A percentile compares a stretch with the other conserved stretches of the same genome.
phyloP scores from a whole-genome alignment of 441 rosid species.

The Pelargonium myrrhifolium region DNA sequence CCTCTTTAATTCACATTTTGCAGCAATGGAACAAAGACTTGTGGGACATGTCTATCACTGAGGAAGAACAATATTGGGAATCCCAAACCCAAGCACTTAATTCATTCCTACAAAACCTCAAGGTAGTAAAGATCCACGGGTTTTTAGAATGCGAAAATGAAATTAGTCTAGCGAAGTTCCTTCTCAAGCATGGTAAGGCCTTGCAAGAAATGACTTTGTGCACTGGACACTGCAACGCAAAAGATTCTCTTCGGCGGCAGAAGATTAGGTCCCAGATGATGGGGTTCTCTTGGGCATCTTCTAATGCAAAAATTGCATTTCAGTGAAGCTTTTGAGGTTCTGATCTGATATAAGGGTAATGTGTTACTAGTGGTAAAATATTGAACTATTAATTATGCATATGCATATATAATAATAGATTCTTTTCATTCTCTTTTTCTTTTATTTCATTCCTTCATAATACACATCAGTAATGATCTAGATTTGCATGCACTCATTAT shows the following conservation, averaged over 20 bases:
- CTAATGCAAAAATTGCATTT: constrained; percentile 59
- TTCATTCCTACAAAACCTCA: constrained; percentile 49
- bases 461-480: neutral
- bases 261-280: constrained; percentile 59
- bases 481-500: too few relatives aligned
- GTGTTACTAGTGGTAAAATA: neutral
- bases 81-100: constrained; percentile 35
- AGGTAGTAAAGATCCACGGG: constrained; percentile 61
- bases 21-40: constrained; percentile 67
- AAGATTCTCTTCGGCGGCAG: constrained; percentile 47
- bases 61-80: constrained; percentile 70
- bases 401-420: neutral
- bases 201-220: constrained; percentile 60
- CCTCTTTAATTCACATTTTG: constrained; percentile 1
- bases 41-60: constrained; percentile 52
- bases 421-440: neutral
- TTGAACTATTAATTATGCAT: neutral
- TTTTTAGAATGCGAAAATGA: constrained; percentile 64
- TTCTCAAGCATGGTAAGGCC: constrained; percentile 67
- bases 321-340: constrained; percentile 11
- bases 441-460: neutral
- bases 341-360: neutral
- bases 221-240: constrained; percentile 37
- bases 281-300: constrained; percentile 67
- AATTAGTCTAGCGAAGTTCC: constrained; percentile 57